A percentile compares a stretch with the other conserved stretches of the same genome.
phyloP scores from a whole-genome alignment of 2,329 filamentous ascomycete species.

The Aotearoamyces nothofagi region DNA sequence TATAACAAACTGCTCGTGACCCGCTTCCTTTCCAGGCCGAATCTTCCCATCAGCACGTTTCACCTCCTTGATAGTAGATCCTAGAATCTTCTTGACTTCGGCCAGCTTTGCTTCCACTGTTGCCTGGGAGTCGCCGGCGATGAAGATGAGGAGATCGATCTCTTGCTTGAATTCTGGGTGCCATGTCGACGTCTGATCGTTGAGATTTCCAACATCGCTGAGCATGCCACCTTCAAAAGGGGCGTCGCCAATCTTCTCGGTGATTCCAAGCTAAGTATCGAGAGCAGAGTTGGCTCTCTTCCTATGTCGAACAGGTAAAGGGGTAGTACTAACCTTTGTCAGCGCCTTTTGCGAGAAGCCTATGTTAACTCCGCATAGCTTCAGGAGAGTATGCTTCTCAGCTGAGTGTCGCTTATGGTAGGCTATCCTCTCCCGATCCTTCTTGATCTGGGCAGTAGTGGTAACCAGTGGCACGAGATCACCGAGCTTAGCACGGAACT shows the following conservation, averaged over 20 bases:
- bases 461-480: not conserved
- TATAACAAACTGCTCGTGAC: constrained; percentile 22
- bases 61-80: constrained; percentile 17
- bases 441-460: not conserved
- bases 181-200: constrained; percentile 17
- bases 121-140: constrained; percentile 17
- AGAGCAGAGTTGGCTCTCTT: not conserved
- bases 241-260: constrained; percentile 17
- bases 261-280: constrained; percentile 13
- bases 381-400: not conserved
- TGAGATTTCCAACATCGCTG: constrained; percentile 15
- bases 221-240: constrained; percentile 22
- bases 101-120: constrained; percentile 16
- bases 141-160: constrained; percentile 22
- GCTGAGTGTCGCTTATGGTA: not conserved
- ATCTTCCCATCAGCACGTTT: constrained; percentile 18
- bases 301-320: not conserved
- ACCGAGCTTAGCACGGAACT: constrained; percentile 1
- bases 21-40: constrained; percentile 20
- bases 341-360: constrained; percentile 15
- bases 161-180: constrained; percentile 18
- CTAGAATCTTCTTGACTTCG: constrained; percentile 19
- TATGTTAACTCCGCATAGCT: constrained; percentile 8
- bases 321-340: constrained; percentile 6
- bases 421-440: not conserved